Conservation (phyloP, 2,329 filamentous ascomycete species). For the Nigrospora osmanthi region DNA sequence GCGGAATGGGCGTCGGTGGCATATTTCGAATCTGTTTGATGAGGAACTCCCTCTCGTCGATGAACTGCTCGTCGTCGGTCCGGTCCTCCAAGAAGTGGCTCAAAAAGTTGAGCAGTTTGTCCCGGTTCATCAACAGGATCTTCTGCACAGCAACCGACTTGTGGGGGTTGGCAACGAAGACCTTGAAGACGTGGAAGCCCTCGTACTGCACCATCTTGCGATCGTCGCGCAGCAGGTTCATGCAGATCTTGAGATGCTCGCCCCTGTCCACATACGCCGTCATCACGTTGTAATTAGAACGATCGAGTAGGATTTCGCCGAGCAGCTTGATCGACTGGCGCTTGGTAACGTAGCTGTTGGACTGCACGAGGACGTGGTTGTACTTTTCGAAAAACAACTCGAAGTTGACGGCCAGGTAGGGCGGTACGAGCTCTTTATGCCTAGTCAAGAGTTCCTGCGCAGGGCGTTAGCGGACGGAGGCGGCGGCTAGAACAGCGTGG, state of each 20-base stretch:
- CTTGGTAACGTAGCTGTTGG: conserved; percentile 95
- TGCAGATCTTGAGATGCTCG: conserved; percentile 95
- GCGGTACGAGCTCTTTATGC: conserved; percentile 84
- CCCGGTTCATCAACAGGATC: conserved; percentile 92
- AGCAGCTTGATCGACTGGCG: conserved; percentile 95
- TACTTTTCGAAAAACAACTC: conserved; percentile 88
- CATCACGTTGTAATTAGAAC: conserved; percentile 97
- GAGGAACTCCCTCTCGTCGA: conserved; percentile 93
- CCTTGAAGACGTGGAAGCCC: conserved; percentile 98
- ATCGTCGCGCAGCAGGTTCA: conserved; percentile 93
- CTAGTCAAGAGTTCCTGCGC: conserved; percentile 81
- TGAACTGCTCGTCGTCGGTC: conserved; percentile 96
- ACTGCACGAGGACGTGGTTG: conserved; percentile 80
- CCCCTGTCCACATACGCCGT: conserved; percentile 92
- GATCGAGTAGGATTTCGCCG: conserved; percentile 87
- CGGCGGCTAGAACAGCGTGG: neutral
- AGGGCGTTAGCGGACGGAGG: neutral
- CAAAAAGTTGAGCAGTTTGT: conserved; percentile 81
- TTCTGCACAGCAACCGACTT: conserved; percentile 95
- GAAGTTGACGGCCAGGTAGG: conserved; percentile 84
- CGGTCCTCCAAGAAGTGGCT: conserved; percentile 89
- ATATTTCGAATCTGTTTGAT: conserved; percentile 84
- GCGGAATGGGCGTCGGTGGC: conserved; percentile 48
- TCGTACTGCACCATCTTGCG: conserved; percentile 99
- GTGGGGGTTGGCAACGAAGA: conserved; percentile 97